These are phyloP conservation scores for Sutorius eximius DNA, from an alignment of 1,284 basidiomycete genomes.

Conservation along the genomic window DNA sequence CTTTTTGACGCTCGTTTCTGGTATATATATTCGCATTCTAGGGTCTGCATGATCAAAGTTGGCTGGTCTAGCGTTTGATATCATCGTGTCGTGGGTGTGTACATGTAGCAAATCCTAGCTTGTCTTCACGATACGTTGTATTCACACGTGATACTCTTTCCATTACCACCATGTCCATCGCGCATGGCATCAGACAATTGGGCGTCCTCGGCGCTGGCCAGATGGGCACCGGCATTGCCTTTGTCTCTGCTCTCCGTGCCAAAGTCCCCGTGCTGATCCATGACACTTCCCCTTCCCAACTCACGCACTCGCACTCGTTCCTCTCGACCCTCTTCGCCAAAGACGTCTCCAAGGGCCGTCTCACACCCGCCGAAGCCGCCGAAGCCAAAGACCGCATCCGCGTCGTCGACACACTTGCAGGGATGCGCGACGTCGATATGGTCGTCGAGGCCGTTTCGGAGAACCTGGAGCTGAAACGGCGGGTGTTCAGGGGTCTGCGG, in stretches of 20 bases:
- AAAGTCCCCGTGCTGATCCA: constrained; percentile 75
- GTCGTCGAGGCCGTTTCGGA: constrained; percentile 95
- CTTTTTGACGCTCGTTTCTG: constrained; percentile 19
- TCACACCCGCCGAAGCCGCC: constrained; percentile 74
- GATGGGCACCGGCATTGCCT: constrained; percentile 87
- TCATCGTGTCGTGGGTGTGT: constrained; percentile 1
- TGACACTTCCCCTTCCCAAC: constrained; percentile 65
- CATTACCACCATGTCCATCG: constrained; percentile 45
- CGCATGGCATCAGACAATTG: constrained; percentile 67
- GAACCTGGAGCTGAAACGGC: constrained; percentile 76
- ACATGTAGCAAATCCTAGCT: constrained; percentile 1
- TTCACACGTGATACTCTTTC: constrained; percentile 18
- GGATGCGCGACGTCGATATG: constrained; percentile 79
- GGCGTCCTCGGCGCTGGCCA: constrained; percentile 83
- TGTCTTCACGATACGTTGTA: neutral
- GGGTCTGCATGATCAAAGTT: constrained; percentile 14
- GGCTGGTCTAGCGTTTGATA: constrained; percentile 22
- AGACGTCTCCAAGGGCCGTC: constrained; percentile 79
- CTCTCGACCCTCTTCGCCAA: constrained; percentile 85
- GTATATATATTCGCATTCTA: constrained; percentile 9
- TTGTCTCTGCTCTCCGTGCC: constrained; percentile 79
- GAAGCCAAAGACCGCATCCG: constrained; percentile 68
- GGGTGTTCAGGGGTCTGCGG: constrained; percentile 75
- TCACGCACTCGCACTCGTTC: constrained; percentile 69
- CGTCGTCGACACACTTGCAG: constrained; percentile 55